A percentile compares a stretch with the other conserved stretches of the same genome.
These are phyloP conservation scores for Colletotrichum tabaci DNA, from an alignment of 2,329 filamentous ascomycete genomes.

Conservation along the genomic window DNA sequence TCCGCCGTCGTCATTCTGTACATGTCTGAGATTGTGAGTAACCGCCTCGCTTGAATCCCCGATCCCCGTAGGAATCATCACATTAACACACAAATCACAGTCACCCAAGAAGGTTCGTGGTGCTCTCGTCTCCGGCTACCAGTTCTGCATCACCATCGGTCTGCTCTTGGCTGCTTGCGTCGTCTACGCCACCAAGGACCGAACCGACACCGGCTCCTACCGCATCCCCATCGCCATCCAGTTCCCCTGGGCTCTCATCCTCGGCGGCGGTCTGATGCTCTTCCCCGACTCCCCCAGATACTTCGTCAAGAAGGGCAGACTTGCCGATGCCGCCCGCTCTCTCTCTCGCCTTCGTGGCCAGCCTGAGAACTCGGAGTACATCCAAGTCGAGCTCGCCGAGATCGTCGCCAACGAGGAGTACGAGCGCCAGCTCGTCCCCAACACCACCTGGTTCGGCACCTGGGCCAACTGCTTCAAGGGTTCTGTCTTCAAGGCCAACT, in stretches of 20 bases:
- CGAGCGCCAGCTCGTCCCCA: slow-evolving; percentile 79
- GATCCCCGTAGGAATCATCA: not conserved
- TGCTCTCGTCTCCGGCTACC: slow-evolving; percentile 85
- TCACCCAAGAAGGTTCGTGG: slow-evolving; percentile 80
- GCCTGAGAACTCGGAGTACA: slow-evolving; percentile 78
- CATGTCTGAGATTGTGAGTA: slow-evolving; percentile 83
- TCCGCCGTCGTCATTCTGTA: slow-evolving; percentile 87
- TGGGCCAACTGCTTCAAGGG: slow-evolving; percentile 81
- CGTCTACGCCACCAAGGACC: slow-evolving; percentile 78
- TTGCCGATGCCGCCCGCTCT: slow-evolving; percentile 74
- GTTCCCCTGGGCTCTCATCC: slow-evolving; percentile 84
- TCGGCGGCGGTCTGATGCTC: slow-evolving; percentile 79
- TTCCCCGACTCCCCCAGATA: slow-evolving; percentile 90
- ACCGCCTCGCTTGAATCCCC: not conserved
- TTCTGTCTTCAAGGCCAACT: slow-evolving; percentile 73
- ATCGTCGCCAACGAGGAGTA: slow-evolving; percentile 93
- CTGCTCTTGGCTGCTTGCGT: slow-evolving; percentile 82
- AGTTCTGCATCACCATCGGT: slow-evolving; percentile 87
- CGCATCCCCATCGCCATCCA: slow-evolving; percentile 87
- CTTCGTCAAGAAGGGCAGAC: slow-evolving; percentile 83
- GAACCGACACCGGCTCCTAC: slow-evolving; percentile 76
- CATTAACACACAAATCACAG: slow-evolving; percentile 46
- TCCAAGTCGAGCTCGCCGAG: slow-evolving; percentile 85
- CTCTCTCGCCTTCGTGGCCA: slow-evolving; percentile 83
- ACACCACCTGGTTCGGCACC: slow-evolving; percentile 74